phyloP scores from a whole-genome alignment of 163 green algal genomes.

The Botryococcus braunii region DNA sequence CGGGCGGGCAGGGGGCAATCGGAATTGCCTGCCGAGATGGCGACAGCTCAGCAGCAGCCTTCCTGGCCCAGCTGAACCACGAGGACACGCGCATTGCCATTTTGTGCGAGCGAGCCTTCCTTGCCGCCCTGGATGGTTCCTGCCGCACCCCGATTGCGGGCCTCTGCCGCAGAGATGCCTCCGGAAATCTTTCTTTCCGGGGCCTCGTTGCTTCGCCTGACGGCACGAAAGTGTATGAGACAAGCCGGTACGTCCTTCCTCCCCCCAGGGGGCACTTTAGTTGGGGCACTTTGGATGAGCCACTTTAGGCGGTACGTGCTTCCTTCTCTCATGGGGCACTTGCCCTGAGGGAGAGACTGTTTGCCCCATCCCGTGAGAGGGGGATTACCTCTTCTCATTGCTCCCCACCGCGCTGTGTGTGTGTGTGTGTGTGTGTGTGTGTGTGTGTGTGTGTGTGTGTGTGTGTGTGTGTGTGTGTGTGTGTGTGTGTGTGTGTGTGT shows the following conservation, averaged over 20 bases:
- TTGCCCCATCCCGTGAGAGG: too few relatives aligned
- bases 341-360: too few relatives aligned
- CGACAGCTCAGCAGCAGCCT: conserved; percentile 51
- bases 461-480: too few relatives aligned
- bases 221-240: conserved; percentile 74
- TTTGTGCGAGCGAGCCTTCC: conserved; percentile 88
- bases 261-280: not conserved
- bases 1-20: conserved; percentile 67
- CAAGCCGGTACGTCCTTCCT: conserved; percentile 24
- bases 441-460: too few relatives aligned
- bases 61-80: conserved; percentile 89
- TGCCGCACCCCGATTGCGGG: conserved; percentile 94
- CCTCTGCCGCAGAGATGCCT: conserved; percentile 19
- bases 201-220: conserved; percentile 85
- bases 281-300: too few relatives aligned
- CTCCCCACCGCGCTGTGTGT: too few relatives aligned
- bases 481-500: too few relatives aligned
- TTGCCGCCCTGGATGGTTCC: conserved; percentile 90
- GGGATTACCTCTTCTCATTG: too few relatives aligned
- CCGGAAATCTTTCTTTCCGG: conserved; percentile 63
- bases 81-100: conserved; percentile 91
- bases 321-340: too few relatives aligned
- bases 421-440: too few relatives aligned
- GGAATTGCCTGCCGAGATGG: conserved; percentile 82
- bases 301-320: too few relatives aligned